These are phyloP conservation scores for Ramalina intermedia DNA, from an alignment of 495 filamentous ascomycete species.

Conservation along the genomic window DNA sequence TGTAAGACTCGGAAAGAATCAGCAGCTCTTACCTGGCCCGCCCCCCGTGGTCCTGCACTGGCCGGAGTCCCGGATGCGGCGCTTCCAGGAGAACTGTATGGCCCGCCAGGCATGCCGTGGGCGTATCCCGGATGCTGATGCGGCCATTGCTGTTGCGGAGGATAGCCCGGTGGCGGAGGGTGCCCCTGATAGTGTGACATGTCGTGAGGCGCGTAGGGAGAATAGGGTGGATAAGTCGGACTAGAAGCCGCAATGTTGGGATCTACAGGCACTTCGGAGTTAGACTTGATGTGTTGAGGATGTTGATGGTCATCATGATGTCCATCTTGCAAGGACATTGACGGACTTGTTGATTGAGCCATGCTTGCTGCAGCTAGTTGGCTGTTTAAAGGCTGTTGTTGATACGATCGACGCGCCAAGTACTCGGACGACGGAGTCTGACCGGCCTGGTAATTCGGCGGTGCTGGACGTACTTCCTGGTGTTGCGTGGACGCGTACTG, in stretches of 20 bases:
- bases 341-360: constrained; percentile 91
- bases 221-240: constrained; percentile 78
- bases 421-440: constrained; percentile 81
- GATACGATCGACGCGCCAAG: constrained; percentile 31
- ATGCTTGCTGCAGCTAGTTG: constrained; percentile 80
- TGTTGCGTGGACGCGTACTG: constrained; percentile 40
- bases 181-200: constrained; percentile 56
- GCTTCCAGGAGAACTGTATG: constrained; percentile 46
- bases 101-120: constrained; percentile 44
- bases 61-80: constrained; percentile 46
- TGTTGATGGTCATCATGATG: constrained; percentile 51
- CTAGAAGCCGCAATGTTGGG: constrained; percentile 86
- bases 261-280: constrained; percentile 97
- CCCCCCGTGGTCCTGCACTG: constrained; percentile 47
- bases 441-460: constrained; percentile 47
- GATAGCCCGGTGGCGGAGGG: constrained; percentile 35
- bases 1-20: constrained; percentile 13
- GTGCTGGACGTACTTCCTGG: constrained; percentile 51
- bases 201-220: constrained; percentile 78
- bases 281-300: constrained; percentile 67
- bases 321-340: constrained; percentile 64
- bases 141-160: constrained; percentile 55
- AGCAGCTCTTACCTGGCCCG: constrained; percentile 53
- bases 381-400: constrained; percentile 36
- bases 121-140: constrained; percentile 56